phyloP scores from a whole-genome alignment of 306 rosid species.

The Alnus glutinosa region DNA sequence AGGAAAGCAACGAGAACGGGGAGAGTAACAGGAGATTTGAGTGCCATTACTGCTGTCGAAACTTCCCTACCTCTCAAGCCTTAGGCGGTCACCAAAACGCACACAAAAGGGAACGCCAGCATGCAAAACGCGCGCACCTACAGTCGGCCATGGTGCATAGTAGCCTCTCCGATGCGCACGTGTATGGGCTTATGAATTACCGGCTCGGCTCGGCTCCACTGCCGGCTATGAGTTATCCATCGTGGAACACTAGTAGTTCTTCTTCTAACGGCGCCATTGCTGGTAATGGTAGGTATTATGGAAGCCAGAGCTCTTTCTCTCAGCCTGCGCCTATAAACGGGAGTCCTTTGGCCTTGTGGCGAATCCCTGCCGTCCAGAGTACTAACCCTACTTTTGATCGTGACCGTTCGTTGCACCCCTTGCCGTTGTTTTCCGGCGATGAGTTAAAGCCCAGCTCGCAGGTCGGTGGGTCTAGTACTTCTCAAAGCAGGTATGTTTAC shows the following conservation, averaged over 20 bases:
- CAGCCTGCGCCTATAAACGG: slow-evolving; percentile 63
- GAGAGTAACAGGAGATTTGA: slow-evolving; percentile 80
- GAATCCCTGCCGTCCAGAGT: slow-evolving; percentile 53
- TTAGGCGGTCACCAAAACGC: slow-evolving; percentile 98
- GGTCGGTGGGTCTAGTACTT: slow-evolving; percentile 32
- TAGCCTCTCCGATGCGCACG: slow-evolving; percentile 55
- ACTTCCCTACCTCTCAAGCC: slow-evolving; percentile 95
- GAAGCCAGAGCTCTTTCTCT: slow-evolving; percentile 43
- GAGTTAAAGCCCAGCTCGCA: slow-evolving; percentile 39
- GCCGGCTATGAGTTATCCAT: slow-evolving; percentile 39
- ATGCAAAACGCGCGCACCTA: slow-evolving; percentile 86
- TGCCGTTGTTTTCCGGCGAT: slow-evolving; percentile 57
- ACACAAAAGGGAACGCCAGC: slow-evolving; percentile 86
- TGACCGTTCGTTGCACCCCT: slow-evolving; percentile 50
- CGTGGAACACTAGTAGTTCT: slow-evolving; percentile 39
- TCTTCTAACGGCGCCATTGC: neutral
- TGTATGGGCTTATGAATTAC: slow-evolving; percentile 69
- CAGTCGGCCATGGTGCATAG: slow-evolving; percentile 73
- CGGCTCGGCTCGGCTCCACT: slow-evolving; percentile 46
- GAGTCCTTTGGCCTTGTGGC: slow-evolving; percentile 70
- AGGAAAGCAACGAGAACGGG: slow-evolving; percentile 21
- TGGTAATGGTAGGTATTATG: slow-evolving; percentile 45
- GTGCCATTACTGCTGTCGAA: slow-evolving; percentile 91
- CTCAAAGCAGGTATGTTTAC: slow-evolving; percentile 48
- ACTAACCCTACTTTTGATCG: slow-evolving; percentile 49